Base-by-base conservation (phyloP, 2,329 filamentous ascomycete species). In the Podosphaera aphanis region DNA sequence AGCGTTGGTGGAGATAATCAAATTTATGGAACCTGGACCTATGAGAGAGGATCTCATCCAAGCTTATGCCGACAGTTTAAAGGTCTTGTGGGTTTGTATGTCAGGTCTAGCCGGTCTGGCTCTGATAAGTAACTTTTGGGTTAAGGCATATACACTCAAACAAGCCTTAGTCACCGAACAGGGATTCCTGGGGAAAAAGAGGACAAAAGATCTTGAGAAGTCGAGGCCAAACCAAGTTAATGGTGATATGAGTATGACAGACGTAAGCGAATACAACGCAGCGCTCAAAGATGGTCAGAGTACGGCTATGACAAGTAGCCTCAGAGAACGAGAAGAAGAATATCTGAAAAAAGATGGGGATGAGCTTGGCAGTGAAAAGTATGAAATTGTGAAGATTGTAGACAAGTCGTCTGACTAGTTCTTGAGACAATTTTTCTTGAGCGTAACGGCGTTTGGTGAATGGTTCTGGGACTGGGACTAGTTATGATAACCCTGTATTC, bases 31-130 rank as follows among this genome's bases (percentile, higher is more conserved):
- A 11, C 20, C 11, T 36, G 13, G 35, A 10, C 41, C 46, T 3
- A 5, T 42, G 2, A 21, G 13, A 25, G 46, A 47, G 18, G 25
- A 43, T 1, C 15, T 35, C 2, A 21, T 47, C 18, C 23, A 40
- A 19, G 46, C 46, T 4, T 47, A 40, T 39, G 46, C 46, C 15
- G 43, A 47, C 25, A 21, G 33, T 11, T 31, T 47, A 3, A 44
- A 41, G 15, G 36, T 21, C 13, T 16, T 47, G 8, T 47, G 46
- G 46, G 42, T 37, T 16, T 36, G 38, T 1, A 47, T 47, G 46
- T 47, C 40, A 15, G 46, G 42, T 3, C 18, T 47, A 40, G 38
- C 46, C 18, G 41, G 42, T 3, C 20, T 45, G 19, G 41, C 46
- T 5, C 20, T 47, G 16, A n/a, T 47, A 5, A 31, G 25, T 5